Evolutionary conservation across 1,139 yeast genomes (phyloP).

Genomic region (Zygotorulaspora mrakii): DNA sequence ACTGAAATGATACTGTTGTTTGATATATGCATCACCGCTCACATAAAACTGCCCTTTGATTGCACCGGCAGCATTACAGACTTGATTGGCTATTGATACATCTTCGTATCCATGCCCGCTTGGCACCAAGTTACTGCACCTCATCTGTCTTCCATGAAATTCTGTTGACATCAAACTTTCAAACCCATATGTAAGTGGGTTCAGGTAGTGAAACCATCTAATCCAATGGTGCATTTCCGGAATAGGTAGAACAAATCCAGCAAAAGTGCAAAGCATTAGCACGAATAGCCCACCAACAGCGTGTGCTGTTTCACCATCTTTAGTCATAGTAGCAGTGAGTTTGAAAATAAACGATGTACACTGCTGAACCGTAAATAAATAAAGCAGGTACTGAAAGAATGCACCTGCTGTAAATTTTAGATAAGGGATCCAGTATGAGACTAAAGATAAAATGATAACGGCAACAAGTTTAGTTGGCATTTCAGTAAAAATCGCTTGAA

Average conservation of each 20-base stretch:
- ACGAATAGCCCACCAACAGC: slow-evolving; percentile 57
- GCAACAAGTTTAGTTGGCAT: slow-evolving; percentile 51
- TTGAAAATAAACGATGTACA: slow-evolving; percentile 58
- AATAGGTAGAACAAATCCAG: slow-evolving; percentile 58
- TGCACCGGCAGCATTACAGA: slow-evolving; percentile 49
- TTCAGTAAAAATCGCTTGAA: slow-evolving; percentile 56
- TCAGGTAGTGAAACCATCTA: slow-evolving; percentile 56
- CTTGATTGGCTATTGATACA: slow-evolving; percentile 41
- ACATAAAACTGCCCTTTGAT: slow-evolving; percentile 45
- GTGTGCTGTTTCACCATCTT: slow-evolving; percentile 56
- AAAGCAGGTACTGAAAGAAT: slow-evolving; percentile 54
- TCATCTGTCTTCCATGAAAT: slow-evolving; percentile 48
- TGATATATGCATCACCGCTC: slow-evolving; percentile 48
- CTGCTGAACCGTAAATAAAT: slow-evolving; percentile 46
- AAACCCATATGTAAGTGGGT: slow-evolving; percentile 56
- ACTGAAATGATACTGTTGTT: slow-evolving; percentile 40
- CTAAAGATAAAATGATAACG: slow-evolving; percentile 45
- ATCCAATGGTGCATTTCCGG: slow-evolving; percentile 62
- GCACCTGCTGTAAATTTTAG: slow-evolving; percentile 58
- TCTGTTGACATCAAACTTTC: slow-evolving; percentile 58
- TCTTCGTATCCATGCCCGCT: slow-evolving; percentile 49
- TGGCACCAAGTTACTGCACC: slow-evolving; percentile 51
- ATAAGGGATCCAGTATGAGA: slow-evolving; percentile 55
- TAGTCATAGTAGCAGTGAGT: slow-evolving; percentile 55
- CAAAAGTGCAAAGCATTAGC: slow-evolving; percentile 50